Percentiles rank a stretch among this genome's conserved stretches.
These are phyloP conservation scores for Leccinum disarticulatum DNA, from an alignment of 768 basidiomycete species.

Conservation along the genomic window DNA sequence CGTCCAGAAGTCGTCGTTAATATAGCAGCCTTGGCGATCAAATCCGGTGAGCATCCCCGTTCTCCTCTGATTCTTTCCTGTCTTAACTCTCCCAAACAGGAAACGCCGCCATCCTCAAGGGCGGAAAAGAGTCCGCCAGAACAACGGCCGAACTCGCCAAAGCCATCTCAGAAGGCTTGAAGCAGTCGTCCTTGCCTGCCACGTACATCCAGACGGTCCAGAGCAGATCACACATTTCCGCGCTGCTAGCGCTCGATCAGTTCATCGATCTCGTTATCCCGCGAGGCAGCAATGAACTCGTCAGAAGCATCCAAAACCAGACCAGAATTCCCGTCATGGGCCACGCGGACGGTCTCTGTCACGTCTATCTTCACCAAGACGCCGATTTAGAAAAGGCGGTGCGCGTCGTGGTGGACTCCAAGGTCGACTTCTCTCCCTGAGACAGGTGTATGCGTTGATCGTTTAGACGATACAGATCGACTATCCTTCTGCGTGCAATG, in stretches of 20 bases:
- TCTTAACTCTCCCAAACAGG: conserved; percentile 46
- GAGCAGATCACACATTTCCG: conserved; percentile 87
- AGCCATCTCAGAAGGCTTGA: conserved; percentile 77
- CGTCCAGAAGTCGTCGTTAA: conserved; percentile 98
- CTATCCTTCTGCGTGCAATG: conserved; percentile 96
- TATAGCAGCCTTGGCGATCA: conserved; percentile 93
- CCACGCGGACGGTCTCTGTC: conserved; percentile 95
- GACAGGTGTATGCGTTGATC: neutral
- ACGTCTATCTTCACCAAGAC: conserved; percentile 82
- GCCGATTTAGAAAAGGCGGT: conserved; percentile 80
- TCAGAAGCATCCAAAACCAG: conserved; percentile 81
- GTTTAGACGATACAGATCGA: conserved; percentile 55
- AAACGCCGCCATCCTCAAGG: conserved; percentile 96
- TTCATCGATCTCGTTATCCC: conserved; percentile 98
- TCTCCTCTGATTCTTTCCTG: neutral
- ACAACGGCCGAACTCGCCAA: conserved; percentile 76
- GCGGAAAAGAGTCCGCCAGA: conserved; percentile 90
- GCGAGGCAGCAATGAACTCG: conserved; percentile 88
- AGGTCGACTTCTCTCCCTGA: conserved; percentile 49
- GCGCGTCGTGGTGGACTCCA: conserved; percentile 84
- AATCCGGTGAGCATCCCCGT: conserved; percentile 66
- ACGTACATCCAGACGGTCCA: conserved; percentile 92
- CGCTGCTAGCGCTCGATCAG: conserved; percentile 79
- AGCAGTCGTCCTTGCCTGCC: conserved; percentile 67
- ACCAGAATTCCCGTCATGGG: conserved; percentile 98